A percentile compares a stretch with the other conserved stretches of the same genome.
These are phyloP conservation scores for Rubroshorea leprosula DNA, from an alignment of 345 rosid genomes.

Conservation along the genomic window DNA sequence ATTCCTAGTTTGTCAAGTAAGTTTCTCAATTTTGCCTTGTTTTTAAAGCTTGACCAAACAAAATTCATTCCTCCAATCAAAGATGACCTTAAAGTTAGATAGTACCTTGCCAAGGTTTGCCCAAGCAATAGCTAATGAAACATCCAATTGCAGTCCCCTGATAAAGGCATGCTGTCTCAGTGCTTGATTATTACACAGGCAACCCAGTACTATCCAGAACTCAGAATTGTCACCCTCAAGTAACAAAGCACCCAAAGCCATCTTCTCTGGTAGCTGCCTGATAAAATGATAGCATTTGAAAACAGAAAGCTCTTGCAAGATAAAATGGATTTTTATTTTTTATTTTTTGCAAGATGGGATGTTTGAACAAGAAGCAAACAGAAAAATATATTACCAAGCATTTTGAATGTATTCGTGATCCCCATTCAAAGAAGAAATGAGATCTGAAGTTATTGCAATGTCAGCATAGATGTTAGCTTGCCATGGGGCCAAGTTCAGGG, in stretches of 20 bases:
- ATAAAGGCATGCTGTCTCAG: slow-evolving; percentile 82
- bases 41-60: no score
- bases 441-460: slow-evolving; percentile 67
- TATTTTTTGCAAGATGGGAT: slow-evolving; percentile 15
- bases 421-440: slow-evolving; percentile 43
- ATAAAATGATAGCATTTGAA: slow-evolving; percentile 30
- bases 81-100: no score
- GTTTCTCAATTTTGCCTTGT: no score
- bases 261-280: slow-evolving; percentile 90
- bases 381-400: slow-evolving; percentile 51
- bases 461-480: slow-evolving; percentile 77
- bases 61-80: no score
- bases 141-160: slow-evolving; percentile 88
- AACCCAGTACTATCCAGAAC: slow-evolving; percentile 86
- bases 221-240: slow-evolving; percentile 77
- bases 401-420: slow-evolving; percentile 22
- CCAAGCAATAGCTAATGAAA: slow-evolving; percentile 82
- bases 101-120: slow-evolving; percentile 87
- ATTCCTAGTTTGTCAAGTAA: no score
- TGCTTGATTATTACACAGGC: slow-evolving; percentile 59
- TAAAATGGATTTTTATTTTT: no score
- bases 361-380: slow-evolving; percentile 15
- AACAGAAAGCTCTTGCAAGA: slow-evolving; percentile 11
- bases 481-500: slow-evolving; percentile 87
- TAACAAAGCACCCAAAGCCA: slow-evolving; percentile 79